Evolutionary conservation across 2,329 filamentous ascomycete genomes (phyloP), one percentile per base, ranked within the genome.

Genomic region (Fonsecaea erecta): DNA sequence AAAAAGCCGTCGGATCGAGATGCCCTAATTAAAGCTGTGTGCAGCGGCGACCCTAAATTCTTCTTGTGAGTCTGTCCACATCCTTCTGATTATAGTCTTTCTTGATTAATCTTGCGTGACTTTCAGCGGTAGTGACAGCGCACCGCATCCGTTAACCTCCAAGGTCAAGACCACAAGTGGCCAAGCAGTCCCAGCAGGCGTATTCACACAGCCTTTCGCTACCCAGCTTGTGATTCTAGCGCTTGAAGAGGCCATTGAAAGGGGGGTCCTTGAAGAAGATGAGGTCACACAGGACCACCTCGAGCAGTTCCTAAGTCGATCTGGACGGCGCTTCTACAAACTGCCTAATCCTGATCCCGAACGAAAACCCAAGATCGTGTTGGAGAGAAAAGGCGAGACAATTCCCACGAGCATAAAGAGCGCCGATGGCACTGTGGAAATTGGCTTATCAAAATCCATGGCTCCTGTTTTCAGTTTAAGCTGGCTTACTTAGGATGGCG

Each of bases 1-100:
- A 91, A 91, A 81, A 88, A 86, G 37, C 88, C 91, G 0, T 85
- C 83, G 16, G 89, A 93, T 73, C 85, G 92, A 4, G 85, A 88
- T 58, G 90, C 91, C 5, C 82, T 96, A 46, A 77, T 96, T 59
- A 83, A 85, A 52, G 85, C 87, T 0, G 85, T 83, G 2, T 78
- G 78, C 1, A 81, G 80, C 21, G 84, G 85, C 21, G 77, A 84
- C 40, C 77, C 82, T 1, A 86, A 86, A 68, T 89, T 89, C 77
- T 90, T 90, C 77, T 86, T 94, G 24, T 58, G 21, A 57, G 54
- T 18, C 12, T 37, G 12, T 12, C 35, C 35, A 9, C 35, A 1
- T 3, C 34, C 34, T 2, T 14, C 8, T 9, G 3, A 3, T 30
- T 21, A 12, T 28, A 9, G 28, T 21, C 21, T 4, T 34, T 16